A percentile compares a stretch with the other conserved stretches of the same genome.
phyloP scores from a whole-genome alignment of 306 rosid species.

The Arachis hypogaea region DNA sequence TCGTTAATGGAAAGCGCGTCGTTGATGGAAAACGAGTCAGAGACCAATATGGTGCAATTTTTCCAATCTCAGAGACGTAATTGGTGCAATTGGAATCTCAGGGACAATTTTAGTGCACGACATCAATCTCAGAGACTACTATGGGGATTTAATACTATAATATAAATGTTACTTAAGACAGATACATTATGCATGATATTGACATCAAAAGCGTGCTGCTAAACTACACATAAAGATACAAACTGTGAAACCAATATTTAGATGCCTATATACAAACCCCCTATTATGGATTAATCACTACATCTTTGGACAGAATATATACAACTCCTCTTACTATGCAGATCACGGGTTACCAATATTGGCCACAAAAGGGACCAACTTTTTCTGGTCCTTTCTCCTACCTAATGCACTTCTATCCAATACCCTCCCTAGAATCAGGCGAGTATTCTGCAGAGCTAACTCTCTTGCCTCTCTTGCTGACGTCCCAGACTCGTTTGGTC shows the following conservation, averaged over 20 bases:
- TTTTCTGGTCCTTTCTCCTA: slow-evolving; percentile 82
- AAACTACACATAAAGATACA: slow-evolving; percentile 46
- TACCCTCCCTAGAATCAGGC: slow-evolving; percentile 87
- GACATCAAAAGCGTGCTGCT: slow-evolving; percentile 38
- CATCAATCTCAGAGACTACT: too few relatives aligned
- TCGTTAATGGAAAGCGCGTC: too few relatives aligned
- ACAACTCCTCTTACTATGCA: slow-evolving; percentile 45
- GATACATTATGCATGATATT: slow-evolving; percentile 40
- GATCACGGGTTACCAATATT: slow-evolving; percentile 80
- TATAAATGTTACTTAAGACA: background rate
- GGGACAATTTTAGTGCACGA: too few relatives aligned
- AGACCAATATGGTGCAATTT: too few relatives aligned
- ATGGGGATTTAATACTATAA: too few relatives aligned
- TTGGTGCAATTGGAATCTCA: too few relatives aligned
- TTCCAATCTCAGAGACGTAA: too few relatives aligned
- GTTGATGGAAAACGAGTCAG: too few relatives aligned
- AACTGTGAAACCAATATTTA: slow-evolving; percentile 32
- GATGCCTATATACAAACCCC: slow-evolving; percentile 52
- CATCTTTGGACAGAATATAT: slow-evolving; percentile 42
- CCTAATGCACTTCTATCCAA: slow-evolving; percentile 82
- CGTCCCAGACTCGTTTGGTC: slow-evolving; percentile 59
- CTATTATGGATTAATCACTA: slow-evolving; percentile 47
- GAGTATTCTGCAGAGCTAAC: slow-evolving; percentile 89
- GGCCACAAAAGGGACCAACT: slow-evolving; percentile 87
- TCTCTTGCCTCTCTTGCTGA: slow-evolving; percentile 77